Percentiles rank a stretch among this genome's conserved stretches.
These are phyloP conservation scores for Trypanosoma vivax DNA, from an alignment of 208 protist genomes.

Conservation along the genomic window DNA sequence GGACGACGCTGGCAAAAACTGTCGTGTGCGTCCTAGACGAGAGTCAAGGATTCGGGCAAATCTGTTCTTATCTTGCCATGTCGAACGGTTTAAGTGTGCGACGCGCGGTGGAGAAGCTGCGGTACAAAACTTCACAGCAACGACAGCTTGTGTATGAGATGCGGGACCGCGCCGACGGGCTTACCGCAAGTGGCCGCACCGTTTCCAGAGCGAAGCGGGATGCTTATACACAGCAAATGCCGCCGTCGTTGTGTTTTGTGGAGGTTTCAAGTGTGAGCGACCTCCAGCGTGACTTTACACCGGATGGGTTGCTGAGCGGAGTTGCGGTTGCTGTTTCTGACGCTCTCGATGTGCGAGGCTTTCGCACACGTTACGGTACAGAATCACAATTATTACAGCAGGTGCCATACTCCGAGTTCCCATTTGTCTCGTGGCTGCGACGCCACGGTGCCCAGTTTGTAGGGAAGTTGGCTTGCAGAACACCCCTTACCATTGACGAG, in stretches of 20 bases:
- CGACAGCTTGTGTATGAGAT: constrained; percentile 47
- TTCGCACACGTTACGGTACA: constrained; percentile 54
- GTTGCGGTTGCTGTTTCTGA: constrained; percentile 75
- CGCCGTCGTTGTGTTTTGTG: constrained; percentile 39
- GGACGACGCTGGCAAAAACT: too few relatives aligned
- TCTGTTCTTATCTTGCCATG: not conserved
- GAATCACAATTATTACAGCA: constrained; percentile 54
- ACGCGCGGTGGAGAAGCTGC: constrained; percentile 45
- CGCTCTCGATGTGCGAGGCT: constrained; percentile 62
- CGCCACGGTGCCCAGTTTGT: constrained; percentile 69
- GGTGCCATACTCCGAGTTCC: constrained; percentile 48
- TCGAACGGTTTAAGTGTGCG: constrained; percentile 29
- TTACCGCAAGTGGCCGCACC: constrained; percentile 33
- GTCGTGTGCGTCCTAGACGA: too few relatives aligned
- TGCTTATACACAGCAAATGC: not conserved
- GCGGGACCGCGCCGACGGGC: constrained; percentile 40
- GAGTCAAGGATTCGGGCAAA: too few relatives aligned
- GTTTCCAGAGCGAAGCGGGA: constrained; percentile 16
- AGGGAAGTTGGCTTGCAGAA: constrained; percentile 64
- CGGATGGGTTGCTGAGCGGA: constrained; percentile 59
- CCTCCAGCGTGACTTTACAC: constrained; percentile 42
- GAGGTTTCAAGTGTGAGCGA: constrained; percentile 52
- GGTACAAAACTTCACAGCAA: constrained; percentile 42
- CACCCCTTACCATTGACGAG: constrained; percentile 62
- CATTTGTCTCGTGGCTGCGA: constrained; percentile 78